Percentiles rank a stretch among this genome's conserved stretches.
Conservation (phyloP, 2,329 filamentous ascomycete species). For the Dendryphion nanum region DNA sequence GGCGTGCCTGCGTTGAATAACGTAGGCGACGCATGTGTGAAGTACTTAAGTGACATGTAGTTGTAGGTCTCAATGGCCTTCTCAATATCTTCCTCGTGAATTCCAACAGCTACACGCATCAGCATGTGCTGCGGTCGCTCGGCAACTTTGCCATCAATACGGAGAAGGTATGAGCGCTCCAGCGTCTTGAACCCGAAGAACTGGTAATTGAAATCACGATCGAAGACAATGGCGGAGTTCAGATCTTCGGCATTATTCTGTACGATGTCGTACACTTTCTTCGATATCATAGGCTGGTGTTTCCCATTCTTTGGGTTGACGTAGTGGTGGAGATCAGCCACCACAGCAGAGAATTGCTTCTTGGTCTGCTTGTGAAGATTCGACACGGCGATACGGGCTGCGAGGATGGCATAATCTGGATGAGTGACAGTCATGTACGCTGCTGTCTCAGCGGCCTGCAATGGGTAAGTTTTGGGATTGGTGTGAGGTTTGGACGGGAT, state of each 20-base stretch:
- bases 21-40: conserved; percentile 96
- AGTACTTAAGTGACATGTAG: conserved; percentile 97
- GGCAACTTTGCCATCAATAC: conserved; percentile 91
- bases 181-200: conserved; percentile 99
- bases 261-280: conserved; percentile 85
- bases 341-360: conserved; percentile 97
- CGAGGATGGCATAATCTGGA: conserved; percentile 97
- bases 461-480: conserved; percentile 15
- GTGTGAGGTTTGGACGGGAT: conserved; percentile 9
- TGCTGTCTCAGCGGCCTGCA: conserved; percentile 92
- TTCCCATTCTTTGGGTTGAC: conserved; percentile 89
- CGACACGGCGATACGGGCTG: conserved; percentile 96
- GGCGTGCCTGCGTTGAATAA: conserved; percentile 98
- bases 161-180: conserved; percentile 94
- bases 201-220: conserved; percentile 99
- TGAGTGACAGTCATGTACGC: conserved; percentile 99
- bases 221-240: conserved; percentile 98
- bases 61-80: conserved; percentile 97
- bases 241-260: conserved; percentile 97
- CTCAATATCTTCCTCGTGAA: conserved; percentile 93
- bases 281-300: conserved; percentile 89
- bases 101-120: conserved; percentile 97
- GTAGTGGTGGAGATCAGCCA: conserved; percentile 92
- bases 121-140: conserved; percentile 99
- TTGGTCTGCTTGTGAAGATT: conserved; percentile 99